Percentiles rank a stretch among this genome's conserved stretches.
Conservation (phyloP, 1,284 basidiomycete genomes). For the Puccinia hordei region DNA sequence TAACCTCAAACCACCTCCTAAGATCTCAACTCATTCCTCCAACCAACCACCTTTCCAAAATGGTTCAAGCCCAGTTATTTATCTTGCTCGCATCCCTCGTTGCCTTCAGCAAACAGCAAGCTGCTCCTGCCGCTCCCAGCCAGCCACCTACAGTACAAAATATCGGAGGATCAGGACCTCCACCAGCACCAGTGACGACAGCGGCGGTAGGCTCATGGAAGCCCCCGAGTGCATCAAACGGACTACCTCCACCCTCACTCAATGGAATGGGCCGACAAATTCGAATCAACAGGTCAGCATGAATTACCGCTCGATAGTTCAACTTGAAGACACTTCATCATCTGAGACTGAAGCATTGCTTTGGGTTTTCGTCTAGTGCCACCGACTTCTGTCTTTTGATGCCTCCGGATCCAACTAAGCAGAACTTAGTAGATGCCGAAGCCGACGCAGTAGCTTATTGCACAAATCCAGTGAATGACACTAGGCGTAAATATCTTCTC, state of each 20-base stretch:
- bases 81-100: not conserved
- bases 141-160: not conserved
- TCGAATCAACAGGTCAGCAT: slow-evolving; percentile 32
- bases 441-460: slow-evolving; percentile 57
- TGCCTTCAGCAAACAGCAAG: slow-evolving; percentile 10
- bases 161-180: slow-evolving; percentile 34
- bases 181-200: slow-evolving; percentile 29
- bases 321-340: not conserved
- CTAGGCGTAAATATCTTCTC: slow-evolving; percentile 53
- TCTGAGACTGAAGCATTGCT: not conserved
- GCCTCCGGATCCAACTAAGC: slow-evolving; percentile 56
- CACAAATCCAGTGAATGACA: slow-evolving; percentile 55
- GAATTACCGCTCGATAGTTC: not conserved
- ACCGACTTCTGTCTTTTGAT: slow-evolving; percentile 57
- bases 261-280: slow-evolving; percentile 45
- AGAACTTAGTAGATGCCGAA: slow-evolving; percentile 57
- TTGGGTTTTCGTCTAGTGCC: slow-evolving; percentile 40
- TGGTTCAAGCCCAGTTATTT: not conserved
- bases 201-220: slow-evolving; percentile 51
- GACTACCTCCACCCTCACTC: slow-evolving; percentile 26
- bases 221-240: slow-evolving; percentile 43
- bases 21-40: no score
- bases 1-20: no score
- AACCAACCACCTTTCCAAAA: not conserved
- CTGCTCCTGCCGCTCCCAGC: slow-evolving; percentile 13